Percentiles rank a stretch among this genome's conserved stretches.
phyloP scores from a whole-genome alignment of 208 protist genomes.

The Acanthamoeba polyphaga region DNA sequence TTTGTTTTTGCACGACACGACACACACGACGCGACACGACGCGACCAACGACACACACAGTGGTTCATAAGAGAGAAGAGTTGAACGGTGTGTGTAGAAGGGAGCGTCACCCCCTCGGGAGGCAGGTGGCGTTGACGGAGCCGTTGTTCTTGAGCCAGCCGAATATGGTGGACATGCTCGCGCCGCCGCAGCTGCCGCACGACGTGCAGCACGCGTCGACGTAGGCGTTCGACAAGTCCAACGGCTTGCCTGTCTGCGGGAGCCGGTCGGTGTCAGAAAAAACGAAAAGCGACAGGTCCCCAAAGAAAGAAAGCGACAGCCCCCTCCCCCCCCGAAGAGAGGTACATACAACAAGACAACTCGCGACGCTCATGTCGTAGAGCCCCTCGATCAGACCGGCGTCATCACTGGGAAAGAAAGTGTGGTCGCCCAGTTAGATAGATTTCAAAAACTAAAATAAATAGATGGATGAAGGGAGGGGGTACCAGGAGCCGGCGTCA shows the following conservation, averaged over 20 bases:
- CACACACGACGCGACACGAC: no score
- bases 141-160: slow-evolving; percentile 23
- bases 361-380: neutral
- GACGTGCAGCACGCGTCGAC: neutral
- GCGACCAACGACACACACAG: no score
- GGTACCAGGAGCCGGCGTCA: neutral
- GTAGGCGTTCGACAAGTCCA: neutral
- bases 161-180: neutral
- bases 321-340: neutral
- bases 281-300: neutral
- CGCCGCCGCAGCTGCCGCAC: neutral
- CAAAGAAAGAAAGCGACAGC: neutral
- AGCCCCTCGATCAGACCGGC: neutral
- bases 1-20: neutral
- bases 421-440: neutral
- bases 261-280: neutral
- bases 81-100: no score
- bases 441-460: no score
- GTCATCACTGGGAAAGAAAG: neutral
- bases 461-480: neutral
- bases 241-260: neutral
- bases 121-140: neutral
- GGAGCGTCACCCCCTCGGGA: neutral
- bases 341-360: neutral
- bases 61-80: no score